phyloP scores from a whole-genome alignment of 257 asterid genomes.

The Solanum peruvianum region DNA sequence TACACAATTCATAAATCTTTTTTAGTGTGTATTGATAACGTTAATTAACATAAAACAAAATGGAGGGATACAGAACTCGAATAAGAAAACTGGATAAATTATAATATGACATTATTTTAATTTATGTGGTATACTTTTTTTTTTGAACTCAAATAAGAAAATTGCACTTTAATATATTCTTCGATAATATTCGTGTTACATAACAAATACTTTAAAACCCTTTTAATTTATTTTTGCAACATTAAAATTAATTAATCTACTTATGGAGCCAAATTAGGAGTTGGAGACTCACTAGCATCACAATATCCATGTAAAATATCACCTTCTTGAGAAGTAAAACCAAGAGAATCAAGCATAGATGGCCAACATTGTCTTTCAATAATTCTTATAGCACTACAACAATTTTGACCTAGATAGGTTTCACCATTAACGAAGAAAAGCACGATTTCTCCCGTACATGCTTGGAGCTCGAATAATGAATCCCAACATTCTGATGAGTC shows the following conservation, averaged over 20 bases:
- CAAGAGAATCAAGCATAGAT: constrained; percentile 47
- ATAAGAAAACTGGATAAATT: no score
- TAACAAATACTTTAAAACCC: neutral
- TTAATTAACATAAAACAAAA: no score
- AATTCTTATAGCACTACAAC: constrained; percentile 45
- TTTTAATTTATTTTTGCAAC: neutral
- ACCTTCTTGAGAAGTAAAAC: constrained; percentile 42
- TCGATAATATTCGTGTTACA: neutral
- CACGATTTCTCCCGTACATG: constrained; percentile 54
- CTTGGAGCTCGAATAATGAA: constrained; percentile 40
- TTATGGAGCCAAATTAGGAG: neutral
- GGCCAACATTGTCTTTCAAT: constrained; percentile 65
- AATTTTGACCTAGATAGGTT: constrained; percentile 56
- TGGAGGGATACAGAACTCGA: no score
- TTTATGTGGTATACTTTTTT: no score
- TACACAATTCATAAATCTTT: no score
- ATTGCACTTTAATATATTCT: neutral
- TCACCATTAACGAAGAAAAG: constrained; percentile 61
- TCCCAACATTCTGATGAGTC: constrained; percentile 41
- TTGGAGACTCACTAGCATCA: constrained; percentile 25
- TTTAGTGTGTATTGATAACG: no score
- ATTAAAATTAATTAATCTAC: neutral
- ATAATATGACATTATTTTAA: neutral
- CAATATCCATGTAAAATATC: constrained; percentile 55
- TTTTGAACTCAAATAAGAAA: no score